Evolutionary conservation across 768 basidiomycete species (phyloP), one percentile per base, ranked within the genome.

Genomic region (Exidia glandulosa): DNA sequence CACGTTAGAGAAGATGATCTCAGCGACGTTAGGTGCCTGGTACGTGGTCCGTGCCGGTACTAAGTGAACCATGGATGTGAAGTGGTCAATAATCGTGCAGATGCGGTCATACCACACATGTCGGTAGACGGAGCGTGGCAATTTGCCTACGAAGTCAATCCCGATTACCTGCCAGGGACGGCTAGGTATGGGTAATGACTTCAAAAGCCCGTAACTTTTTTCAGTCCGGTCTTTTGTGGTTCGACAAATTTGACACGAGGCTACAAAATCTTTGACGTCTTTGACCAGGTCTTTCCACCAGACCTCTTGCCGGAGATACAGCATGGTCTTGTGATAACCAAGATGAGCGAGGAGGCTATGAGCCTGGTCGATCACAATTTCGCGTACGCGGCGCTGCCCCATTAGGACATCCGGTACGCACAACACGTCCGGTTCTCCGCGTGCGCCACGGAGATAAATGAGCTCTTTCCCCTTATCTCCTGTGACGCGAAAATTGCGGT

Each of bases 261-360:
- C 59, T 48, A 74, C 74, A 36, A 54, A 76, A 0, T 62, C 57
- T 6, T 66, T 57, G 0, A 70, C 61, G 30, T 78, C 73, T 0
- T 34, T 9, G 0, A 62, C 66, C 57, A 78, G 71, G 0, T 65
- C 58, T n/a, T 71, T 71, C 77, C 77, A 77, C 75, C 76, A 77
- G 0, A 75, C 70, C 4, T 73, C n/a, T n/a, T n/a, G n/a, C n/a
- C n/a, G n/a, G n/a, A n/a, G n/a, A n/a, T n/a, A n/a, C n/a, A n/a
- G n/a, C n/a, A n/a, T n/a, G n/a, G n/a, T n/a, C n/a, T 77, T 78
- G 0, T 9, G 32, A 0, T 62, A 31, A 1, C 76, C 74, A 0
- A 78, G 58, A 57, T 78, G 77, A 0, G 75, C 76, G 1, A 78
- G 57, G 0, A 77, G 2, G 0, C 71, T 74, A 34, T 78, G 76